Conservation (phyloP, 2,329 filamentous ascomycete genomes). For the Coniochaeta sp. region DNA sequence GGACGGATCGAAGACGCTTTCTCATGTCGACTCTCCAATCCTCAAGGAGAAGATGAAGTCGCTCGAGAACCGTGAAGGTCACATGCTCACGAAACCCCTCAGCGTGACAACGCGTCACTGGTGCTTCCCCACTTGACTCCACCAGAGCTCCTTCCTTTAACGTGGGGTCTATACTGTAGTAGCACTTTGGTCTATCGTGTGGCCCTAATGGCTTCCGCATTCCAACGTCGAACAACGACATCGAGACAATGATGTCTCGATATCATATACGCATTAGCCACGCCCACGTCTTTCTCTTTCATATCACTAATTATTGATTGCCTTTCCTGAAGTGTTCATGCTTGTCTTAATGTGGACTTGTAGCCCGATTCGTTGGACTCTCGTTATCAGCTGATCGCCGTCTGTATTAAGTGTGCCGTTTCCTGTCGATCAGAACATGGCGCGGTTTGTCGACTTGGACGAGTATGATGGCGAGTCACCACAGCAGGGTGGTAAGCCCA, state of each 20-base stretch:
- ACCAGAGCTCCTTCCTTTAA: not conserved
- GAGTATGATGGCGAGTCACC: conserved; percentile 21
- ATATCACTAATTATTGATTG: not conserved
- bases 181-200: too few relatives aligned
- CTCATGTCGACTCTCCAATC: not conserved
- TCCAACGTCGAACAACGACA: not conserved
- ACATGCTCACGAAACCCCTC: not conserved
- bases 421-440: conserved; percentile 19
- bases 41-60: not conserved
- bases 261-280: not conserved
- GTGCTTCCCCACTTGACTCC: not conserved
- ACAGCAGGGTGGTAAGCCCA: conserved; percentile 12
- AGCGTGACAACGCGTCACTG: not conserved
- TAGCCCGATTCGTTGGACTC: not conserved
- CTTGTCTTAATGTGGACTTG: too few relatives aligned
- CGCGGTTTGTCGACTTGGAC: conserved; percentile 23
- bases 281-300: not conserved
- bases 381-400: not conserved
- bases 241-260: not conserved
- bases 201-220: not conserved
- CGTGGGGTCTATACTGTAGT: too few relatives aligned
- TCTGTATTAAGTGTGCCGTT: not conserved
- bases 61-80: not conserved
- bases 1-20: too few relatives aligned
- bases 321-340: not conserved